A percentile compares a stretch with the other conserved stretches of the same genome.
Conservation (phyloP, 2,329 filamentous ascomycete species). For the Colletotrichum liaoningense region DNA sequence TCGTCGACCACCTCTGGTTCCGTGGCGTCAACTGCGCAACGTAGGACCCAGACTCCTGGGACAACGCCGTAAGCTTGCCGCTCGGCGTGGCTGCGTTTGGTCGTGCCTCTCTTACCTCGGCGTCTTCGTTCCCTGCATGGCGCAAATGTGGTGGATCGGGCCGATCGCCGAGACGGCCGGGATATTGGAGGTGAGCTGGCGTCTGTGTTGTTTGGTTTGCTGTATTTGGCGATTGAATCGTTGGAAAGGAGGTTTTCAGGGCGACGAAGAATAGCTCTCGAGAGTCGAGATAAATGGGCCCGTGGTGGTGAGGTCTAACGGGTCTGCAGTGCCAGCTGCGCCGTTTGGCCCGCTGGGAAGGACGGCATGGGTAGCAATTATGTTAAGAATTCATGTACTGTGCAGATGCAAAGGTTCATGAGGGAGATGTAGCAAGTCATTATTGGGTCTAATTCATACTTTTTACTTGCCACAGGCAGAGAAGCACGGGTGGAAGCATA, state of each 20-base stretch:
- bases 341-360: background rate
- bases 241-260: constrained; percentile 39
- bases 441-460: background rate
- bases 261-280: background rate
- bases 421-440: background rate
- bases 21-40: background rate
- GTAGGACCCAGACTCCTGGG: background rate
- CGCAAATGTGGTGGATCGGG: constrained; percentile 69
- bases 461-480: background rate
- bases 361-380: background rate
- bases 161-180: constrained; percentile 69
- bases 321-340: background rate
- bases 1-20: background rate
- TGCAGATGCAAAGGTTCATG: background rate
- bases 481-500: constrained; percentile 2
- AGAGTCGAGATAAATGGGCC: background rate
- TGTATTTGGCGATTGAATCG: constrained; percentile 58
- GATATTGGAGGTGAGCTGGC: constrained; percentile 75
- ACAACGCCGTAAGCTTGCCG: constrained; percentile 56
- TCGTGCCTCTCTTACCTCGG: constrained; percentile 57
- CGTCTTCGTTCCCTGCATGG: constrained; percentile 68
- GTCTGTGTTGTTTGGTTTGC: constrained; percentile 59
- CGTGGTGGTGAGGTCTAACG: background rate
- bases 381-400: background rate
- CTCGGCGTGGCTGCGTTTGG: constrained; percentile 57